A percentile compares a stretch with the other conserved stretches of the same genome.
phyloP scores from a whole-genome alignment of 441 rosid species.

The Pelargonium myrrhifolium region DNA sequence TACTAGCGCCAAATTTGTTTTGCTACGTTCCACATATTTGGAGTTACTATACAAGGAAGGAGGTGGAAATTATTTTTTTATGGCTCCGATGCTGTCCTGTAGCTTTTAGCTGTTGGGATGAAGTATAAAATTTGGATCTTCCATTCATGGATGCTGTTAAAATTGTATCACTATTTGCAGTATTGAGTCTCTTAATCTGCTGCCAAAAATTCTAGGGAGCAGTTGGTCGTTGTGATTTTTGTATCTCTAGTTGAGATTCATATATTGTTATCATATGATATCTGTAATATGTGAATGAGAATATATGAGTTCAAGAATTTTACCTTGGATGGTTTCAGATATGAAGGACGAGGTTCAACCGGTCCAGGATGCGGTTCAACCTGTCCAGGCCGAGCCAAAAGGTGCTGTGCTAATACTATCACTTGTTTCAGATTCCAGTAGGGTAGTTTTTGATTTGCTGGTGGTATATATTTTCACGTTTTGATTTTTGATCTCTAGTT shows the following conservation, averaged over 20 bases:
- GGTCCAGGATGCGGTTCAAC: no score
- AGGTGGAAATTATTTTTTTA: neutral
- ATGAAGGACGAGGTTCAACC: conserved; percentile 30
- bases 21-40: neutral
- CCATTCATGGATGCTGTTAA: neutral
- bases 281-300: neutral
- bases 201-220: neutral
- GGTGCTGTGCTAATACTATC: conserved; percentile 27
- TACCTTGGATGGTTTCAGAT: conserved; percentile 33
- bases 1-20: neutral
- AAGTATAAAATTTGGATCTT: neutral
- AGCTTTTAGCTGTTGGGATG: no score
- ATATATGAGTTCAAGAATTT: conserved; percentile 3
- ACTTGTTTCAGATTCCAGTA: neutral
- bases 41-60: neutral
- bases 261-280: neutral
- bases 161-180: neutral
- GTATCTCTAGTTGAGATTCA: neutral
- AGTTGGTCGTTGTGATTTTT: neutral
- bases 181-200: neutral
- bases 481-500: neutral
- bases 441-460: neutral
- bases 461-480: neutral
- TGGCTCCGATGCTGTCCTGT: neutral
- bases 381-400: conserved; percentile 44